These are phyloP conservation scores for Solanum rostratum DNA, from an alignment of 257 asterid species.

Conservation along the genomic window DNA sequence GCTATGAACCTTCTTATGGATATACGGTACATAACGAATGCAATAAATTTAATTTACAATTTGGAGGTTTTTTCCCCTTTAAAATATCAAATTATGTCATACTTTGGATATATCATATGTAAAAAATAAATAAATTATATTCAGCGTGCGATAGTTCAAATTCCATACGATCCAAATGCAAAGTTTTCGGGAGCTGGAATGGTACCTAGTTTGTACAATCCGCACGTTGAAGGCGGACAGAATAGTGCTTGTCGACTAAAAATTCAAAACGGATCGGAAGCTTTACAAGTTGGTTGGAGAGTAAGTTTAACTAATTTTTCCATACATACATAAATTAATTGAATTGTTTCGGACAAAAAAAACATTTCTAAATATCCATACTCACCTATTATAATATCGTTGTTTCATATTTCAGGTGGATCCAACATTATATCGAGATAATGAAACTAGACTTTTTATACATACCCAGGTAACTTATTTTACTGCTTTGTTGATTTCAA, in stretches of 20 bases:
- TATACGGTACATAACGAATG: background rate
- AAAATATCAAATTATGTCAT: background rate
- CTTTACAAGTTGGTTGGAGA: background rate
- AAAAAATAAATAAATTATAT: background rate
- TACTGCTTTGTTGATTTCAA: background rate
- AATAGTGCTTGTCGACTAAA: background rate
- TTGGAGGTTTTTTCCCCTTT: background rate
- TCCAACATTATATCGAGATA: background rate
- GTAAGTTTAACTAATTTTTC: background rate
- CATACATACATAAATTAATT: background rate
- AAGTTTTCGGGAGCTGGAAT: background rate
- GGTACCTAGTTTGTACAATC: background rate
- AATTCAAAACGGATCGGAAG: background rate
- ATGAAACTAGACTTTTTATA: background rate
- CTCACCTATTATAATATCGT: background rate
- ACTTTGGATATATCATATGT: background rate
- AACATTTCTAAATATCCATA: background rate
- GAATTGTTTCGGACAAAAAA: background rate
- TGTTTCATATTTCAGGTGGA: background rate
- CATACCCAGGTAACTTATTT: background rate
- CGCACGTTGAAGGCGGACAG: background rate
- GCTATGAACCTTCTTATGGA: background rate
- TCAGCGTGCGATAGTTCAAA: background rate
- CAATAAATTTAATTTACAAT: background rate
- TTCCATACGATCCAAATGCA: background rate